A percentile compares a stretch with the other conserved stretches of the same genome.
phyloP scores from a whole-genome alignment of 164 flowering plant species.

The Echeveria elegans region DNA sequence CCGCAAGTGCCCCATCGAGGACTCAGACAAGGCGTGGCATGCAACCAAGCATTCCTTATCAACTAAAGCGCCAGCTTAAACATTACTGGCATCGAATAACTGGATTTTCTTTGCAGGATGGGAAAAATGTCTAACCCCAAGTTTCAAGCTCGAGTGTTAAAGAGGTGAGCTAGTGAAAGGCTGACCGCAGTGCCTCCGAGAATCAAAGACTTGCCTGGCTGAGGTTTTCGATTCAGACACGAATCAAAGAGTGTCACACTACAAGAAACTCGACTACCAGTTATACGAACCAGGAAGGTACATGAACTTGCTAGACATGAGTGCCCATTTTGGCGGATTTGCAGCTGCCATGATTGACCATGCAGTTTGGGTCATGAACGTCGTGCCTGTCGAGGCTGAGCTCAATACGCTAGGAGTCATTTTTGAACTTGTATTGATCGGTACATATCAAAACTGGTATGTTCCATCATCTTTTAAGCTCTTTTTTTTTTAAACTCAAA shows the following conservation, averaged over 20 bases:
- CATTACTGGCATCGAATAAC: not conserved
- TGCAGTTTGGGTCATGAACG: constrained; percentile 88
- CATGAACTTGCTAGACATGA: constrained; percentile 85
- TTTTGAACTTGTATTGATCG: constrained; percentile 75
- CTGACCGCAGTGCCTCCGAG: constrained; percentile 72
- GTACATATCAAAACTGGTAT: constrained; percentile 85
- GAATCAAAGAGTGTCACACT: constrained; percentile 45
- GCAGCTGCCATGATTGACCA: constrained; percentile 72
- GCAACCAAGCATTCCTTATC: not conserved
- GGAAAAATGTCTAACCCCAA: constrained; percentile 76
- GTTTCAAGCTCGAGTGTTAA: constrained; percentile 25
- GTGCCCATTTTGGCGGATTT: constrained; percentile 80
- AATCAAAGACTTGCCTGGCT: constrained; percentile 42
- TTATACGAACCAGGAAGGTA: constrained; percentile 57
- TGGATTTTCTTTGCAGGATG: constrained; percentile 34
- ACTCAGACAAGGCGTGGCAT: constrained; percentile 80
- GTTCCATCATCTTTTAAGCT: not conserved
- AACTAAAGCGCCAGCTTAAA: not conserved
- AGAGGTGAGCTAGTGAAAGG: constrained; percentile 55
- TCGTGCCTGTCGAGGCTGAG: constrained; percentile 56
- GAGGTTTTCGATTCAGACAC: constrained; percentile 41
- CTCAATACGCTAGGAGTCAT: constrained; percentile 61
- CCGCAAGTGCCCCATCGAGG: constrained; percentile 44
- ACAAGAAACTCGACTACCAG: constrained; percentile 49
- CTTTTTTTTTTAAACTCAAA: no score